Evolutionary conservation across 2,329 filamentous ascomycete species (phyloP).

Genomic region (Xylariaceae sp.): DNA sequence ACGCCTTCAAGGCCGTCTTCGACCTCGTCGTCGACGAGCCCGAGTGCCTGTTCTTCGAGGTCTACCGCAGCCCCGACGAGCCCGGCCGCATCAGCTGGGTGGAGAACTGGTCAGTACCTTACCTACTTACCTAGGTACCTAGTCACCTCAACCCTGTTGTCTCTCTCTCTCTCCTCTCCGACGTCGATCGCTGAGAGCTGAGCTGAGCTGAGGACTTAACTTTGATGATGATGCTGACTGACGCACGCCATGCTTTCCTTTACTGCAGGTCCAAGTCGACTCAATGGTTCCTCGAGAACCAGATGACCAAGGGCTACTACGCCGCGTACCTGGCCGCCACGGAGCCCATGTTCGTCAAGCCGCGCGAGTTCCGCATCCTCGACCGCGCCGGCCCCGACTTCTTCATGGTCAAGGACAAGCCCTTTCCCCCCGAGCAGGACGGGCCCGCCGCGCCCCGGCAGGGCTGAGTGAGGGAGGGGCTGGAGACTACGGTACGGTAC

Average conservation of each 20-base stretch:
- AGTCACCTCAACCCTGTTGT: no score
- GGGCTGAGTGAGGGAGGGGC: no score
- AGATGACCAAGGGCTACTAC: constrained; percentile 34
- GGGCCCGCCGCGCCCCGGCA: no score
- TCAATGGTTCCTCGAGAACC: constrained; percentile 13
- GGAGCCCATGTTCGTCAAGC: constrained; percentile 32
- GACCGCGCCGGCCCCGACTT: constrained; percentile 17
- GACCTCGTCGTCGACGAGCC: constrained; percentile 33
- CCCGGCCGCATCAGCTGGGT: constrained; percentile 32
- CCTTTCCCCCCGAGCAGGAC: no score
- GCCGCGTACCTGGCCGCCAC: constrained; percentile 31
- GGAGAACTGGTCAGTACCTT: constrained; percentile 32
- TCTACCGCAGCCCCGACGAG: constrained; percentile 28
- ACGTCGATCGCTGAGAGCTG: no score
- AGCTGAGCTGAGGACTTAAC: no score
- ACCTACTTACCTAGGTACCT: background rate
- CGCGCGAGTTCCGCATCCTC: constrained; percentile 25
- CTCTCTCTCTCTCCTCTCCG: background rate
- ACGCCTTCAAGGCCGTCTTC: constrained; percentile 29
- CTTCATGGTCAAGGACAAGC: constrained; percentile 16
- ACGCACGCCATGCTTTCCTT: constrained; percentile 2
- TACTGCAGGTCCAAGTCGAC: no score
- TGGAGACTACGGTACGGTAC: no score
- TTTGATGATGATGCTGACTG: background rate
- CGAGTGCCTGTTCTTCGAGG: constrained; percentile 36